Base-by-base conservation (phyloP, 1,284 basidiomycete species). In the Laetiporus sulphureus region DNA sequence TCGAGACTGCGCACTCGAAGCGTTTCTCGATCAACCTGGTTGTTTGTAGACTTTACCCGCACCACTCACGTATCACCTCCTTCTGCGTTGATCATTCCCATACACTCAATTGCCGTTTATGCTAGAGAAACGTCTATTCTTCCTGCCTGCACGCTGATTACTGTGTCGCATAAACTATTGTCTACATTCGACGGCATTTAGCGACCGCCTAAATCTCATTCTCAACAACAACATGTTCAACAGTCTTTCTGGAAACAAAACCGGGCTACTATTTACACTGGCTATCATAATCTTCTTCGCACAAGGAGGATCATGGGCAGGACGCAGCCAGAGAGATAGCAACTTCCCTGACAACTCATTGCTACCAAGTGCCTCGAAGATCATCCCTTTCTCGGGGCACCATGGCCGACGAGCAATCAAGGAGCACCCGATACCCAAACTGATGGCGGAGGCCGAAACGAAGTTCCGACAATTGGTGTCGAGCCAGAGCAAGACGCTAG, bases 371-470 rank as follows among this genome's bases (percentile, higher is more conserved):
- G 36, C 46, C 18, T 52, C 43, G 24, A 42, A 48, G 16, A 40
- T 60, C 13, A 48, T 60, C 5, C 46, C 53, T 4, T 54, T 65
- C 37, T 31, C 47, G 5, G 40, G 48, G 34, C 39, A 46, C 5
- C 42, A 52, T 39, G 38, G 49, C 7, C 47, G 49, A 30, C 51
- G 54, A 11, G 48, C 46, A 7, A 46, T 62, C 41, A 55, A 54
- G 25, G 60, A 77, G 19, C 91, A 95, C 59, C 91, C 91, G 1
- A 93, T 94, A 50, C 75, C 85, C 1, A 68, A 67, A 42, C 73
- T 95, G 45, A 94, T 96, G 78, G 74, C 75, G 7, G 75, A 87
- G 0, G 92, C 91, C 0, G 81, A 86, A 53, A 62, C 64, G 18
- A 68, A 70, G 30, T 94, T 79, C 54, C 73, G 77, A 23, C 61